Base-by-base conservation (phyloP, 1,284 basidiomycete species). In the Ustilago loliicola region DNA sequence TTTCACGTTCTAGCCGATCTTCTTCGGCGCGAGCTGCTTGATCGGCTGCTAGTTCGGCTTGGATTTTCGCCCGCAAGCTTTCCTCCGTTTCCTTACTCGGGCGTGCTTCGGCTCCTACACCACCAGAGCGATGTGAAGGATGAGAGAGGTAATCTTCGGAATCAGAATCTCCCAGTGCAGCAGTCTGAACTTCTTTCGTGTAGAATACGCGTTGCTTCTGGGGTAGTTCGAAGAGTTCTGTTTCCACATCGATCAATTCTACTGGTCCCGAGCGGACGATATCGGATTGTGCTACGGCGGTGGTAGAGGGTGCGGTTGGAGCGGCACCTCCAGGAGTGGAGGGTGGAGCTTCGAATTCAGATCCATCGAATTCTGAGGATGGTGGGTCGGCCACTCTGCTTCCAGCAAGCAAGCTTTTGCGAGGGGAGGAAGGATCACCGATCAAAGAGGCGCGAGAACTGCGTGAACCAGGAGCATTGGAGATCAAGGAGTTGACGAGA, bases 221-320 rank as follows among this genome's bases (percentile, higher is more conserved):
- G 0, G 94, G 94, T n/a, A 95, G 87, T 81, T 95, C 94, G 80
- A 94, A 96, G 13, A 96, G 88, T 83, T 96, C 94, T 79, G 94
- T 78, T 30, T 72, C 61, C 15, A 94, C 90, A 80, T 96, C 93
- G 67, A 96, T 90, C 42, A 94, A 89, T 83, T 94, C 93, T n/a
- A 91, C 90, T 40, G 91, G 87, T 27, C 42, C 4, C 42, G 40
- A 13, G 36, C 60, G 0, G 2, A 15, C 36, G 3, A 38, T 11
- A 15, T 30, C 21, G 42, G 42, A 23, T 9, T 2, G n/a, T n/a
- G 60, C 61, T 10, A 60, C 58, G 2, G 51, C 48, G 3, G 61
- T 69, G 17, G 56, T 64, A 2, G 62, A 58, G 2, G 57, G 48
- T 7, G 72, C 56, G n/a, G n/a, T 42, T 2, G 55, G 32, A 17